Conservation (phyloP, 1,284 basidiomycete species). For the Microstroma glucosiphilum region DNA sequence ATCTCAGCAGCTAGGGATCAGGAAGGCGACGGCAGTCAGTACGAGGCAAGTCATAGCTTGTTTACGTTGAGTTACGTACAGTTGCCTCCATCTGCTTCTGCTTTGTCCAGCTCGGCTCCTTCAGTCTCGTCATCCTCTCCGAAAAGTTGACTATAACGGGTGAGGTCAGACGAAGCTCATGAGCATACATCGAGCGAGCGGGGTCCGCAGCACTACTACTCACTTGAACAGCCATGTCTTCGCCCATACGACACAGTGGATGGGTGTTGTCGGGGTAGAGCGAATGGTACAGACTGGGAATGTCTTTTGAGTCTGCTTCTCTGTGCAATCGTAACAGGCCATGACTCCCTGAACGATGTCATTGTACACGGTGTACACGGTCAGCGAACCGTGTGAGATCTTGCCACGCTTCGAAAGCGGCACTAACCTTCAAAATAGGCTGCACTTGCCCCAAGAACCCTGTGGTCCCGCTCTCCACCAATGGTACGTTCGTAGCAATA, state of each 20-base stretch:
- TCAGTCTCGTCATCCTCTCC: conserved; percentile 76
- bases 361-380: neutral
- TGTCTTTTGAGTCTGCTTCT: conserved; percentile 80
- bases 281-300: conserved; percentile 98
- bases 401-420: too few species aligned
- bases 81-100: conserved; percentile 80
- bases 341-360: conserved; percentile 19
- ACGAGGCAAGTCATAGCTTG: neutral
- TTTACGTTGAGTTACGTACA: conserved; percentile 53
- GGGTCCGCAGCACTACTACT: conserved; percentile 59
- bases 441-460: conserved; percentile 77
- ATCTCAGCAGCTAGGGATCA: conserved; percentile 84
- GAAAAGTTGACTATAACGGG: too few species aligned
- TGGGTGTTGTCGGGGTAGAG: conserved; percentile 91
- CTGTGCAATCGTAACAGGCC: conserved; percentile 46
- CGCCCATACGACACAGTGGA: conserved; percentile 99
- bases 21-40: neutral
- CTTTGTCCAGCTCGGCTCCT: conserved; percentile 70
- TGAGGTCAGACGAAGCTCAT: conserved; percentile 55
- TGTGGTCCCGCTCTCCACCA: conserved; percentile 93
- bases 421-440: conserved; percentile 56
- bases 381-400: too few species aligned
- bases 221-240: conserved; percentile 96
- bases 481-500: conserved; percentile 78
- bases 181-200: conserved; percentile 13